Evolutionary conservation across 495 filamentous ascomycete genomes (phyloP).

Genomic region (Tuber melanosporum): DNA sequence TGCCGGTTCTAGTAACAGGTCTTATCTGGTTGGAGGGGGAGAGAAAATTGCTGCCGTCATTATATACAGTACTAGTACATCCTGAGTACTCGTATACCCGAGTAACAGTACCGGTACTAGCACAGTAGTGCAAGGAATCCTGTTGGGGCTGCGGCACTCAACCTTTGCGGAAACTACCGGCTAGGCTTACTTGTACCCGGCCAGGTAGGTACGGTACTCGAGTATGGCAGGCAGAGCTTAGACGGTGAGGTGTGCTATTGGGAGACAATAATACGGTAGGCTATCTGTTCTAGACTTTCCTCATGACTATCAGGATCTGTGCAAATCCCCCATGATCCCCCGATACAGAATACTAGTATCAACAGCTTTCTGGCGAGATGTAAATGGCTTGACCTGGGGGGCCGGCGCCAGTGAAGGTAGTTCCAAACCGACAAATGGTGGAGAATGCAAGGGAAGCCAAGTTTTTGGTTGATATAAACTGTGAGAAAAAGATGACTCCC

Average conservation of each 20-base stretch:
- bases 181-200: background rate
- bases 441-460: background rate
- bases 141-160: background rate
- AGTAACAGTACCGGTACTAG: too few species aligned
- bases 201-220: background rate
- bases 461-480: background rate
- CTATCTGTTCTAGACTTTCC: background rate
- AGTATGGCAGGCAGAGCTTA: background rate
- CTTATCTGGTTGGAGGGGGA: background rate
- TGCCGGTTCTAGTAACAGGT: background rate
- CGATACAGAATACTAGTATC: background rate
- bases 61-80: too few species aligned
- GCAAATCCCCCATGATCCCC: background rate
- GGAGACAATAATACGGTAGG: background rate
- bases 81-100: background rate
- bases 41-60: background rate
- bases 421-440: background rate
- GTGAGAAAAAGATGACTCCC: slow-evolving; percentile 14
- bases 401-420: background rate
- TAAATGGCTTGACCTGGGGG: background rate
- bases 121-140: background rate
- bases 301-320: background rate
- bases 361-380: background rate
- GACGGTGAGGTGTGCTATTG: background rate
- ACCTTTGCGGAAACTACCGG: background rate